Conservation (phyloP, 768 basidiomycete species). For the Pisolithus orientalis region DNA sequence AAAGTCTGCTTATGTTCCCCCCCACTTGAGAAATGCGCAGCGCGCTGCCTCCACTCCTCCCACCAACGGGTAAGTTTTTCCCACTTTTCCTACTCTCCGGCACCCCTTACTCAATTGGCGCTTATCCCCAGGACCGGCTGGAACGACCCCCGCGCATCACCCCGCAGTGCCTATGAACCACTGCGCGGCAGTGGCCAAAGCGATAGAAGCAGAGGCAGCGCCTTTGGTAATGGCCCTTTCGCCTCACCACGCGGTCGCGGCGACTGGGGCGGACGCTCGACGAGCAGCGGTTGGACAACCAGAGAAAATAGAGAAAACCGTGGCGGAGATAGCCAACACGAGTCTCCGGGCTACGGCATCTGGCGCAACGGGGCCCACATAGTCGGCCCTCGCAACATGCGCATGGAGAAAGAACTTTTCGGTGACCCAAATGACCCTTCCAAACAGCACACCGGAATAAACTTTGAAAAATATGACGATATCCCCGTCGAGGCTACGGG, state of each 20-base stretch:
- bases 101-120: conserved; percentile 13
- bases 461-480: conserved; percentile 99
- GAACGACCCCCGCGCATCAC: conserved; percentile 68
- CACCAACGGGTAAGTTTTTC: conserved; percentile 46
- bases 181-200: conserved; percentile 35
- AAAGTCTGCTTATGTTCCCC: conserved; percentile 83
- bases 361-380: conserved; percentile 92
- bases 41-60: conserved; percentile 64
- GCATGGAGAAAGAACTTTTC: conserved; percentile 94
- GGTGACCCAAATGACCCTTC: conserved; percentile 82
- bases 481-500: conserved; percentile 99
- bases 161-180: conserved; percentile 42
- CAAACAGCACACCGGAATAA: conserved; percentile 95
- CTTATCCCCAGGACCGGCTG: conserved; percentile 52
- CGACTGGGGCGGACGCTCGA: conserved; percentile 39
- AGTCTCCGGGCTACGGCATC: conserved; percentile 45
- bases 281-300: conserved; percentile 33
- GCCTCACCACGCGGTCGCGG: conserved; percentile 29
- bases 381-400: conserved; percentile 74
- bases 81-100: conserved; percentile 7
- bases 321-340: conserved; percentile 33
- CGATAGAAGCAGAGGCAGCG: conserved; percentile 30
- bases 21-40: conserved; percentile 81
- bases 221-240: conserved; percentile 36
- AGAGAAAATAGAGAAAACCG: conserved; percentile 26